Conservation (phyloP, 2,329 filamentous ascomycete genomes). For the Lachnellula arida region DNA sequence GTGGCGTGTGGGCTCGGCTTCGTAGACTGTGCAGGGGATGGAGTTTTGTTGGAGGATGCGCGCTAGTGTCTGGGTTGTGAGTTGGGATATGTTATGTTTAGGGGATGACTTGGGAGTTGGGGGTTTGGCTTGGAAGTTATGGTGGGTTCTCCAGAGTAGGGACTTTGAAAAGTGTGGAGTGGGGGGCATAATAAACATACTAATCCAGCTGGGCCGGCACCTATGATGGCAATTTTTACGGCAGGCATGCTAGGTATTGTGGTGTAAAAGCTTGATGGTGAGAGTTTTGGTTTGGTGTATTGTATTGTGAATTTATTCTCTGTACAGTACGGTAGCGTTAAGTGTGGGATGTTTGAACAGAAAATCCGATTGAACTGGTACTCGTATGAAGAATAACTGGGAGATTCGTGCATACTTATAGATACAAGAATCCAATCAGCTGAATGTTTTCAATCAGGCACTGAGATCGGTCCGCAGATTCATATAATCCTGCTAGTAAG, state of each 20-base stretch:
- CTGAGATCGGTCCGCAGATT: neutral
- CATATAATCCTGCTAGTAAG: neutral
- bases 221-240: constrained; percentile 30
- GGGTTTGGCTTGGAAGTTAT: neutral
- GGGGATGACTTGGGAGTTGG: neutral
- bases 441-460: neutral
- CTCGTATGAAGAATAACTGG: neutral
- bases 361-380: neutral
- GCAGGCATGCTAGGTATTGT: neutral
- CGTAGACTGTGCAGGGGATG: constrained; percentile 26
- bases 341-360: neutral
- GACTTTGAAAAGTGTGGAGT: neutral
- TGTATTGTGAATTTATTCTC: neutral
- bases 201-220: constrained; percentile 31
- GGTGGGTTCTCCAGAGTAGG: neutral
- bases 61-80: constrained; percentile 20
- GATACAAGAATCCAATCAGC: neutral
- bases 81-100: neutral
- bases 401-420: no score
- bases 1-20: constrained; percentile 22
- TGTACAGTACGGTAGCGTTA: neutral
- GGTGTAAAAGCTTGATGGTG: neutral
- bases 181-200: neutral
- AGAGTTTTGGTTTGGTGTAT: neutral
- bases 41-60: constrained; percentile 26